Conservation (phyloP, 2,329 filamentous ascomycete species). For the Lasiodiplodia theobromae region DNA sequence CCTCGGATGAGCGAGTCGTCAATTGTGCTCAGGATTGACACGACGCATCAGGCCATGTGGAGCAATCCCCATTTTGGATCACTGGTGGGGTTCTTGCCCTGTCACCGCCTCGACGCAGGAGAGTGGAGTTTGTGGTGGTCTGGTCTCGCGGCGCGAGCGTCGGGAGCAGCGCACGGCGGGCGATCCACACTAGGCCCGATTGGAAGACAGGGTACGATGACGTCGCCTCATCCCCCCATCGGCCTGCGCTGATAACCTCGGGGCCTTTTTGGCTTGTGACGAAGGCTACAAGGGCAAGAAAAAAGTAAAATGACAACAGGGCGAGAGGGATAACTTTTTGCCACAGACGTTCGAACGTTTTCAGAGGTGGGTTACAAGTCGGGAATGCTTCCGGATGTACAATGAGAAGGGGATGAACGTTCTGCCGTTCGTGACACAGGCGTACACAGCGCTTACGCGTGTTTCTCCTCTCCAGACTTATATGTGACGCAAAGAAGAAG, state of each 20-base stretch:
- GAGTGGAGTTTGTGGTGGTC: neutral
- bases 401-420: neutral
- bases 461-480: neutral
- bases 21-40: neutral
- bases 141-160: neutral
- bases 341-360: constrained; percentile 8
- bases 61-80: neutral
- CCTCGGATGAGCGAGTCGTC: too few relatives aligned
- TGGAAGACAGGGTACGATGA: neutral
- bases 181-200: neutral
- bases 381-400: neutral
- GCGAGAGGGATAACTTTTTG: neutral
- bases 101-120: neutral
- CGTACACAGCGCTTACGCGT: neutral
- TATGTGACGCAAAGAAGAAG: neutral
- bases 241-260: neutral
- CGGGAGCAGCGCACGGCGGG: neutral
- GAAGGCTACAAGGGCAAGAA: neutral
- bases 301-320: neutral
- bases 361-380: neutral
- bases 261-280: neutral
- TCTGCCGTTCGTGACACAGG: constrained; percentile 6
- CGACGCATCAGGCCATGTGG: neutral
- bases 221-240: neutral
- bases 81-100: neutral